Evolutionary conservation across 208 protist genomes (phyloP).

Genomic region (Blechomonas ayalai): DNA sequence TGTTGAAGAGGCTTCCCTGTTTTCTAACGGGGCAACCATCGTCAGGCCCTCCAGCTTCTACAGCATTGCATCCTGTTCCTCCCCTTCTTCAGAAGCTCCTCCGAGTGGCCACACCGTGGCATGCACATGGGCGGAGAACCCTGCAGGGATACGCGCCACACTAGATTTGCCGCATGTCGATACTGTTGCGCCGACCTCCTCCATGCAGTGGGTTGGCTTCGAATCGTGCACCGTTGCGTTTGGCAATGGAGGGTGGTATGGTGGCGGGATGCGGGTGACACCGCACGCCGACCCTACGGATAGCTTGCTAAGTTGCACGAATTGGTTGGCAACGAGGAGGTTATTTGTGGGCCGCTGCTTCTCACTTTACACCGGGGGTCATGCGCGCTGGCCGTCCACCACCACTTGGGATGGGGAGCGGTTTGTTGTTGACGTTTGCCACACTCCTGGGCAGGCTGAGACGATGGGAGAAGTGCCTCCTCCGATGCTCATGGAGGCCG

Average conservation of each 20-base stretch:
- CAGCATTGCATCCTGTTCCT: constrained; percentile 11
- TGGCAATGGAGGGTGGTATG: constrained; percentile 76
- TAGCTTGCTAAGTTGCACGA: constrained; percentile 59
- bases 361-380: constrained; percentile 64
- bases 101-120: constrained; percentile 1
- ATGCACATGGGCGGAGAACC: too few relatives aligned
- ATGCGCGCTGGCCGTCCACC: constrained; percentile 54
- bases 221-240: constrained; percentile 68
- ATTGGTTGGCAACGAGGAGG: constrained; percentile 47
- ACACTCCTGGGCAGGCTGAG: background rate
- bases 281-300: constrained; percentile 75
- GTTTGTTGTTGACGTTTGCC: constrained; percentile 47
- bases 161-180: too few relatives aligned
- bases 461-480: constrained; percentile 1
- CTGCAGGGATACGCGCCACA: constrained; percentile 5
- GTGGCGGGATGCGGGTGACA: constrained; percentile 66
- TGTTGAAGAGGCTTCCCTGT: background rate
- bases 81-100: background rate
- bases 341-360: constrained; percentile 33
- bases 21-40: too few relatives aligned
- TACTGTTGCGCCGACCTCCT: too few relatives aligned
- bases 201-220: constrained; percentile 46
- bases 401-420: constrained; percentile 56
- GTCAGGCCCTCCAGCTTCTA: too few relatives aligned
- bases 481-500: constrained; percentile 42